Percentiles rank a stretch among this genome's conserved stretches.
phyloP scores from a whole-genome alignment of 441 rosid species.

The Theobroma grandiflorum region DNA sequence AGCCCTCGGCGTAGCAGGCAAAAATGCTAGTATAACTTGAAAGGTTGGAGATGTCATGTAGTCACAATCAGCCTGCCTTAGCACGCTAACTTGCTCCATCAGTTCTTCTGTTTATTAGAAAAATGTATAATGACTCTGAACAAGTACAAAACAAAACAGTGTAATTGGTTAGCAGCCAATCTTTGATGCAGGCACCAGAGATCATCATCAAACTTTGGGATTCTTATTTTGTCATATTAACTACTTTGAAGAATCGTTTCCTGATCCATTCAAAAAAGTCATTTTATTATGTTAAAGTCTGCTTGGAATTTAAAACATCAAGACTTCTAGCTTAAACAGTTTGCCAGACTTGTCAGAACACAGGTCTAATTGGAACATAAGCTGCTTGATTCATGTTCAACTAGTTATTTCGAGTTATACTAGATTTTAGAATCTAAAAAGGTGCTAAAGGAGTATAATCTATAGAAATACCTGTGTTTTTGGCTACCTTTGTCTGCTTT shows the following conservation, averaged over 20 bases:
- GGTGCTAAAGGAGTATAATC: too few relatives aligned
- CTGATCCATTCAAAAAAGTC: background rate
- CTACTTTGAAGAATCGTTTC: background rate
- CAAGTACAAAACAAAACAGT: background rate
- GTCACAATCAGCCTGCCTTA: constrained; percentile 23
- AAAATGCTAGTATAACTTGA: background rate
- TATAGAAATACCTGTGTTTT: background rate
- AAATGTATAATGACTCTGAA: background rate
- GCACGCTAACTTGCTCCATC: constrained; percentile 20
- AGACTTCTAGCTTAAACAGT: background rate
- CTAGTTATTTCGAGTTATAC: background rate
- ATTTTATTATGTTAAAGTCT: too few relatives aligned
- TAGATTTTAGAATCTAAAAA: too few relatives aligned
- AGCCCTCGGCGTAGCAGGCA: background rate
- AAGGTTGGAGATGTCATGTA: background rate
- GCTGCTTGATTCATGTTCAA: background rate
- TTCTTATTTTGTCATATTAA: background rate
- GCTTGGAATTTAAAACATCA: background rate
- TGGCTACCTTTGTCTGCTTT: background rate
- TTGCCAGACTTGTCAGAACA: background rate
- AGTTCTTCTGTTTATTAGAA: background rate
- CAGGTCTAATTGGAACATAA: background rate
- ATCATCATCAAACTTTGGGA: background rate
- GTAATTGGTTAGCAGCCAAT: background rate
- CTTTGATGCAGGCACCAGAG: background rate